These are phyloP conservation scores for Picea engelmannii DNA, from an alignment of 83 land plant species.

Conservation along the genomic window DNA sequence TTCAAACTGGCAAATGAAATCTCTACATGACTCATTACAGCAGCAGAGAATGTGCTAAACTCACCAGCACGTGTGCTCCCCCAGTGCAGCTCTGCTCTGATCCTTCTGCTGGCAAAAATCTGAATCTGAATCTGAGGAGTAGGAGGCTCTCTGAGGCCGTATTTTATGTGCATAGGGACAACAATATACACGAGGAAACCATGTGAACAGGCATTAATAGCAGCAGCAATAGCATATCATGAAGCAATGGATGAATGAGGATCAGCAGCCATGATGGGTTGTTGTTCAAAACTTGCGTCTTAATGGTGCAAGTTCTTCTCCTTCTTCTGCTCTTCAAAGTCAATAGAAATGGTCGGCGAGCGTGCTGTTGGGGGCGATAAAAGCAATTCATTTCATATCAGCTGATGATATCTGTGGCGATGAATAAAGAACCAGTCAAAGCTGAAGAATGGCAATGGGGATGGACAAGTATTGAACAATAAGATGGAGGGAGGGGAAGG, in stretches of 20 bases:
- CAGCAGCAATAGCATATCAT: neutral
- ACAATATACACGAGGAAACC: neutral
- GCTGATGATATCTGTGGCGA: neutral
- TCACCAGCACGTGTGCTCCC: neutral
- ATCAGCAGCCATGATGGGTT: neutral
- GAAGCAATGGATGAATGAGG: conserved; percentile 4
- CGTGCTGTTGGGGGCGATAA: neutral
- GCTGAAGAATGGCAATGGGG: no score
- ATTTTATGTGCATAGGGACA: no score
- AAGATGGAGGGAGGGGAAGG: neutral
- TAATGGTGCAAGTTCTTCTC: neutral
- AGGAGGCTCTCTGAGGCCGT: no score
- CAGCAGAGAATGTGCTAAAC: neutral
- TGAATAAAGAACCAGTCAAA: no score
- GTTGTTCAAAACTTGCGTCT: conserved; percentile 12
- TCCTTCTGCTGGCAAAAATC: neutral
- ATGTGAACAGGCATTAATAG: conserved; percentile 12
- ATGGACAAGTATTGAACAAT: no score
- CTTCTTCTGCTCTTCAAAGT: conserved; percentile 12
- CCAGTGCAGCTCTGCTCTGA: neutral
- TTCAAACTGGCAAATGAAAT: neutral
- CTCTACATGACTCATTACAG: neutral
- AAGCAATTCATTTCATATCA: conserved; percentile 7
- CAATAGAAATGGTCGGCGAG: conserved; percentile 10
- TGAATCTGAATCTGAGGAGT: no score